Percentiles rank a stretch among this genome's conserved stretches.
Evolutionary conservation across 2,329 filamentous ascomycete genomes (phyloP).

Genomic region (Aspergillus sp.): DNA sequence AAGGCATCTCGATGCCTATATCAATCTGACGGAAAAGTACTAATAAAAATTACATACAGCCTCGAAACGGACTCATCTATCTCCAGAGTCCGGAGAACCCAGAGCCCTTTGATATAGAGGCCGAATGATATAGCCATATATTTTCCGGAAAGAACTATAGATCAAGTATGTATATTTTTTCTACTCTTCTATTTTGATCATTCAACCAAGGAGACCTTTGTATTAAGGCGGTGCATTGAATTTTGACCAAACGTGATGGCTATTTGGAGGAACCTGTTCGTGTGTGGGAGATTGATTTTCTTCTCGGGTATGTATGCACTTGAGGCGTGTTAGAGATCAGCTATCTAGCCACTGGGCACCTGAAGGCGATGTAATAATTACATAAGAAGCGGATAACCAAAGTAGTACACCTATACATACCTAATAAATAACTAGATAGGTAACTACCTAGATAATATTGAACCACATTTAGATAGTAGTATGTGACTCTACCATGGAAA

Average conservation of each 20-base stretch:
- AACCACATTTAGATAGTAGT: too few species aligned
- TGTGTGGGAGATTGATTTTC: too few species aligned
- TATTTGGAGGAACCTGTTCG: too few species aligned
- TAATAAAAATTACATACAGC: conserved; percentile 37
- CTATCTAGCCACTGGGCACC: too few species aligned
- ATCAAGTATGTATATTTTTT: neutral
- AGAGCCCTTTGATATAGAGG: neutral
- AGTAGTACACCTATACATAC: neutral
- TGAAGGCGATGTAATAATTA: too few species aligned
- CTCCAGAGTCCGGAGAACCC: conserved; percentile 42
- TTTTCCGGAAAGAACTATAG: neutral
- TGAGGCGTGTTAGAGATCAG: too few species aligned
- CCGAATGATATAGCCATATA: neutral
- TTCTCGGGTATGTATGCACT: too few species aligned
- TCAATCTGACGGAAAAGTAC: conserved; percentile 2
- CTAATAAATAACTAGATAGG: neutral
- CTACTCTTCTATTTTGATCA: too few species aligned
- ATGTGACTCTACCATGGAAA: too few species aligned
- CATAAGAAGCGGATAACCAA: neutral
- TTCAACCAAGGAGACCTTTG: too few species aligned
- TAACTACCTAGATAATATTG: neutral
- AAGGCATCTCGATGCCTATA: conserved; percentile 14
- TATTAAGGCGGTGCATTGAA: too few species aligned
- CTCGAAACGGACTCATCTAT: conserved; percentile 61
- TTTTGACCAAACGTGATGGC: too few species aligned